These are phyloP conservation scores for Komagataella pastoris DNA, from an alignment of 805 yeast genomes.

Conservation along the genomic window DNA sequence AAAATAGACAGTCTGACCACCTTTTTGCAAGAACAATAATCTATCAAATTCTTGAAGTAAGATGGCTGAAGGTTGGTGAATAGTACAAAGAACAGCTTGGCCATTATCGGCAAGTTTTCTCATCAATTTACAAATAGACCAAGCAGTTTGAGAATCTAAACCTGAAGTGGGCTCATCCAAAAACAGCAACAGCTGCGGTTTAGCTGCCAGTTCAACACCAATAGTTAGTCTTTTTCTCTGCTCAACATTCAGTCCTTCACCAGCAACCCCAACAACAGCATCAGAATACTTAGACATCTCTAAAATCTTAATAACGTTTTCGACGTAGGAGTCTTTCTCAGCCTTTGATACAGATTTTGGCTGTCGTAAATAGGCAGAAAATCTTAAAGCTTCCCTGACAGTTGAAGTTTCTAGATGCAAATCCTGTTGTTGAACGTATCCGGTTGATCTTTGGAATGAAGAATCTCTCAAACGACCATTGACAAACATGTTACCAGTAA, in stretches of 20 bases:
- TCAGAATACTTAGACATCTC: conserved; percentile 42
- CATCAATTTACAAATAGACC: conserved; percentile 43
- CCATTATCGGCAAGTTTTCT: conserved; percentile 37
- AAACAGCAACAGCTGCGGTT: conserved; percentile 37
- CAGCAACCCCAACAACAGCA: conserved; percentile 37
- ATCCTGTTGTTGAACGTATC: conserved; percentile 51
- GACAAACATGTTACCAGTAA: conserved; percentile 45
- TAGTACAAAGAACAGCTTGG: conserved; percentile 52
- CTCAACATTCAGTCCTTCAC: conserved; percentile 41
- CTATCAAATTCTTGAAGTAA: conserved; percentile 70
- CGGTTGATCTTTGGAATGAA: conserved; percentile 40
- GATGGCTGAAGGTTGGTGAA: conserved; percentile 79
- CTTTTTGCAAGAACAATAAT: conserved; percentile 51
- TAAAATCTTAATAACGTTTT: conserved; percentile 31
- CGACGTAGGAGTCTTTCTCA: conserved; percentile 38
- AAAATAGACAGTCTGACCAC: conserved; percentile 66
- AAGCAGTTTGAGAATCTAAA: conserved; percentile 44
- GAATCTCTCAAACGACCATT: conserved; percentile 34
- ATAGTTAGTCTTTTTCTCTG: conserved; percentile 41
- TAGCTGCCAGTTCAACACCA: conserved; percentile 44
- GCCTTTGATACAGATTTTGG: conserved; percentile 21
- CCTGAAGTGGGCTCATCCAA: conserved; percentile 55
- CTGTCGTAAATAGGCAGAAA: conserved; percentile 38
- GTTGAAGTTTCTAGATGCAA: conserved; percentile 36
- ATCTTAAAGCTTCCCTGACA: conserved; percentile 39